Evolutionary conservation across 352 stramenopile species (phyloP).

Genomic region (Pilasporangium apinafurcum): DNA sequence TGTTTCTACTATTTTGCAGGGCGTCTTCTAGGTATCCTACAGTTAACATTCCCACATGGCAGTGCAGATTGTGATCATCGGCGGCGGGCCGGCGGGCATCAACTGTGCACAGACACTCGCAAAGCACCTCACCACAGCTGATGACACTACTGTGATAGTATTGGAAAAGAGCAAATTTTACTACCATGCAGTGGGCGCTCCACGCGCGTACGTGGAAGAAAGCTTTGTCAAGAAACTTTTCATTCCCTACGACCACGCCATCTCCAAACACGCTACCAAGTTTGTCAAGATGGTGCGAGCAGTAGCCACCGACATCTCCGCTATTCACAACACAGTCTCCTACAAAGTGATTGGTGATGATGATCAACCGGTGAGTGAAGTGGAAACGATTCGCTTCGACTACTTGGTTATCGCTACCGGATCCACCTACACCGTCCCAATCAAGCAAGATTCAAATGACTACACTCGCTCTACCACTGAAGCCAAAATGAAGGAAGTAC

Average conservation of each 20-base stretch:
- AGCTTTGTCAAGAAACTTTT: constrained; percentile 51
- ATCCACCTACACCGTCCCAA: constrained; percentile 48
- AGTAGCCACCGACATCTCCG: constrained; percentile 26
- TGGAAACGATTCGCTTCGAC: constrained; percentile 39
- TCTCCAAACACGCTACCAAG: constrained; percentile 7
- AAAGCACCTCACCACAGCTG: constrained; percentile 17
- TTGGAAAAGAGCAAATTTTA: constrained; percentile 49
- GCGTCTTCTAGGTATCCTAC: too few species aligned
- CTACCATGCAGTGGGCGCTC: constrained; percentile 38
- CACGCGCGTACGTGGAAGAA: constrained; percentile 47
- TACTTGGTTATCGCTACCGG: constrained; percentile 57
- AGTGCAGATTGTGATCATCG: constrained; percentile 61
- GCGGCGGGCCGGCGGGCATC: constrained; percentile 45
- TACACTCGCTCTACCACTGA: constrained; percentile 13
- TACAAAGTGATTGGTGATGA: constrained; percentile 24
- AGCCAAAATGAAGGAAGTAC: constrained; percentile 17
- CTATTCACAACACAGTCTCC: constrained; percentile 25
- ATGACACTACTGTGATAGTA: constrained; percentile 43
- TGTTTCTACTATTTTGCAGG: too few species aligned
- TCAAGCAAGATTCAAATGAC: constrained; percentile 34
- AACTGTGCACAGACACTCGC: constrained; percentile 32
- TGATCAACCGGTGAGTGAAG: constrained; percentile 13
- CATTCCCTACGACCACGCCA: constrained; percentile 55
- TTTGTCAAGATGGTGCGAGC: constrained; percentile 13
- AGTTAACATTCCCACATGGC: too few species aligned